Evolutionary conservation across 2,329 filamentous ascomycete species (phyloP).

Genomic region (Helotiales sp.): DNA sequence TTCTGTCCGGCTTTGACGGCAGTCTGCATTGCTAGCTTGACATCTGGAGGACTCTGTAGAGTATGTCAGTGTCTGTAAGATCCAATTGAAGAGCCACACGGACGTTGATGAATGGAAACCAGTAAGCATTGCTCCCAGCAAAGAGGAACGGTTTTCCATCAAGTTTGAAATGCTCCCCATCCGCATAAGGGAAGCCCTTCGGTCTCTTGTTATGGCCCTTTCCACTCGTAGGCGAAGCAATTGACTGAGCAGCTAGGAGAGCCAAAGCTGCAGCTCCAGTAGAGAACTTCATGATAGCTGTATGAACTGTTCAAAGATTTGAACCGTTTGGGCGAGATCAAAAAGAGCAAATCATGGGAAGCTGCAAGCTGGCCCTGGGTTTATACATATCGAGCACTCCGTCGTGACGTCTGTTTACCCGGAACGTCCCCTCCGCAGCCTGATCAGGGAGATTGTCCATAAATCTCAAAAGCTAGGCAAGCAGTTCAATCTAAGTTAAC

Average conservation of each 20-base stretch:
- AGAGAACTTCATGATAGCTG: conserved; percentile 11
- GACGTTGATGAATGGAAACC: conserved; percentile 21
- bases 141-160: conserved; percentile 20
- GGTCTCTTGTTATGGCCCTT: background rate
- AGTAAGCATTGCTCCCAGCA: conserved; percentile 15
- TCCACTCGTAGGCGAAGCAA: conserved; percentile 2
- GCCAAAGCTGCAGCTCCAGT: conserved; percentile 4
- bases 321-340: background rate
- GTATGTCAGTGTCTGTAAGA: background rate
- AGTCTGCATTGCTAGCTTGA: conserved; percentile 3
- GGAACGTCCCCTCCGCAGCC: conserved; percentile 5
- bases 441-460: background rate
- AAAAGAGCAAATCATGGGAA: background rate
- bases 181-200: conserved; percentile 11
- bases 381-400: background rate
- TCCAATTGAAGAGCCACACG: background rate
- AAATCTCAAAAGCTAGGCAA: background rate
- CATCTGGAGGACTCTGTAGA: conserved; percentile 13
- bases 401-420: background rate
- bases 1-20: conserved; percentile 48
- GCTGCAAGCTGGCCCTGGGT: background rate
- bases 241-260: background rate
- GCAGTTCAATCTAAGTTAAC: background rate
- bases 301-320: background rate
- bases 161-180: conserved; percentile 13